phyloP scores from a whole-genome alignment of 2,329 filamentous ascomycete genomes.

The Leptographium lundbergii region DNA sequence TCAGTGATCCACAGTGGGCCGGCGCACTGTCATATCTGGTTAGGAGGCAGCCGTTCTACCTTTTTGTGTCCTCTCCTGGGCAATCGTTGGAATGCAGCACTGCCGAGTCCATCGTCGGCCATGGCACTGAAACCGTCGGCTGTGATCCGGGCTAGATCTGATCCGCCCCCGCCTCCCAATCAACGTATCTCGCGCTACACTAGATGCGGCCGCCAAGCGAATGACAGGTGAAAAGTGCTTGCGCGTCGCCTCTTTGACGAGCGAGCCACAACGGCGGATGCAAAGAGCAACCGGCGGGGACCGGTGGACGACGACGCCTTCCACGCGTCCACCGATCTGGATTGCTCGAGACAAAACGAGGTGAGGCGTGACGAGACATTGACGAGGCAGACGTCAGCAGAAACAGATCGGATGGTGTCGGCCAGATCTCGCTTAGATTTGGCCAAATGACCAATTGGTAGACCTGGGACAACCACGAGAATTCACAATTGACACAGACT shows the following conservation, averaged over 20 bases:
- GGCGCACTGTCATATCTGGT: not conserved
- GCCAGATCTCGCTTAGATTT: not conserved
- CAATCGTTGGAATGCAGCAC: not conserved
- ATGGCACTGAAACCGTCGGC: not conserved
- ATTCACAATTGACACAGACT: no score
- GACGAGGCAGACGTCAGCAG: not conserved
- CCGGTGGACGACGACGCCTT: not conserved
- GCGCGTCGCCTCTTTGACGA: not conserved
- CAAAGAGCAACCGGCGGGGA: no score
- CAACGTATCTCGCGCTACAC: not conserved
- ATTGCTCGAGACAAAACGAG: not conserved
- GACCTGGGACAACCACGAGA: constrained; percentile 1
- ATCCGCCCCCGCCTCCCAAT: not conserved
- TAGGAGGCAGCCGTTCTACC: not conserved
- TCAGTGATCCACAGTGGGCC: no score
- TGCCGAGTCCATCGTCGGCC: not conserved
- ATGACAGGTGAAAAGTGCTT: not conserved
- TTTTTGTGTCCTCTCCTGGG: not conserved
- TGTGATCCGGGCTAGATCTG: not conserved
- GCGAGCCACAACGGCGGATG: not conserved
- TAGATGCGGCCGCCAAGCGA: not conserved
- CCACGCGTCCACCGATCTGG: not conserved
- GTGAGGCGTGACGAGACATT: not conserved
- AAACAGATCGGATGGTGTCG: not conserved
- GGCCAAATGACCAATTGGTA: no score